Evolutionary conservation across 495 filamentous ascomycete species (phyloP), one percentile per base, ranked within the genome.

Genomic region (Acidiella bohemica): DNA sequence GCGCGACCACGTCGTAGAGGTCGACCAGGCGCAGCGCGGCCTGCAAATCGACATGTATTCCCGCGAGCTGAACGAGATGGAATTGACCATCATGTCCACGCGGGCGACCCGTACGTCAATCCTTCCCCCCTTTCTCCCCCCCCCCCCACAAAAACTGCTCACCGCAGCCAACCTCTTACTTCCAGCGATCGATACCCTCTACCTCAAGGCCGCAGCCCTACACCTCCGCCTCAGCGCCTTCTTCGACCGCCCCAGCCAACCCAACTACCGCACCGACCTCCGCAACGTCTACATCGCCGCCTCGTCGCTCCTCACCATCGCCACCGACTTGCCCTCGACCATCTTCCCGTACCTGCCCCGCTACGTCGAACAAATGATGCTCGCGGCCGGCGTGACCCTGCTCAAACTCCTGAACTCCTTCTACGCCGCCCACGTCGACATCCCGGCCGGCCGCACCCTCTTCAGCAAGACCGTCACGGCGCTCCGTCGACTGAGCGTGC

Each of bases 281-380:
- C 73, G 84, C 52, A 68, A 76, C 22, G 62, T 93, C 2, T 93
- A 84, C 66, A 70, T 75, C 25, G 78, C 84, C 2, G 77, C 81
- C 5, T 79, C 72, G 17, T 63, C 67, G 32, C 87, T 87, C 55
- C 70, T 94, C 29, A 80, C 90, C 49, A 61, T 68, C 30, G 74
- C 80, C 11, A 71, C 88, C 51, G 68, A 72, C 12, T 60, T 78
- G 2, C 70, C 32, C 49, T 36, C 52, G 56, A 55, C 39, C 39
- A 66, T 80, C 14, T 62, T 94, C 10, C 67, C 67, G 14, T 85
- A 81, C 53, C 73, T 78, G 13, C 82, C 82, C 28, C 86, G 88
- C 54, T 93, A 93, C 56, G 70, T 93, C 39, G 78, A 86, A 50
- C 86, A 93, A 60, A 93, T 93, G 80, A 76, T 92, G 52, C 77